Percentiles rank a stretch among this genome's conserved stretches.
Evolutionary conservation across 192 early-diverging fungal species (phyloP).

Genomic region (Mortierella alpina): DNA sequence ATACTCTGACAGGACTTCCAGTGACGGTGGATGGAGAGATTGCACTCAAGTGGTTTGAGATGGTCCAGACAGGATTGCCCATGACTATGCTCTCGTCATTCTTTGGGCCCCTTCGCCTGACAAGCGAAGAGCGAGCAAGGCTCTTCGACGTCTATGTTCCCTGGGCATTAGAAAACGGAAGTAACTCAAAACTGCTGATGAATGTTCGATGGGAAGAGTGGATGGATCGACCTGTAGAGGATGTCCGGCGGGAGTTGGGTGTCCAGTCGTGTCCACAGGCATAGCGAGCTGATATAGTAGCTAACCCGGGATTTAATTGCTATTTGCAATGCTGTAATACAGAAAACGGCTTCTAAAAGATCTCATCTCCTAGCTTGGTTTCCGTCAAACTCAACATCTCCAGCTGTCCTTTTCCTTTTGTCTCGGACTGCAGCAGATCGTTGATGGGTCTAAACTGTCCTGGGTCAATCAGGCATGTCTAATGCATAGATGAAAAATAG

Average conservation of each 20-base stretch:
- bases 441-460: slow-evolving; percentile 87
- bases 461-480: slow-evolving; percentile 90
- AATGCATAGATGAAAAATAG: slow-evolving; percentile 11
- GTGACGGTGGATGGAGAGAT: slow-evolving; percentile 91
- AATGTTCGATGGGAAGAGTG: slow-evolving; percentile 92
- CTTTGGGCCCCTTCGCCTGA: slow-evolving; percentile 83
- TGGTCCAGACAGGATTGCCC: slow-evolving; percentile 90
- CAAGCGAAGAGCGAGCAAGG: slow-evolving; percentile 63
- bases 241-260: slow-evolving; percentile 81
- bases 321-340: background rate
- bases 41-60: slow-evolving; percentile 96
- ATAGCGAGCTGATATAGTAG: background rate
- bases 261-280: slow-evolving; percentile 57
- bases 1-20: slow-evolving; percentile 84
- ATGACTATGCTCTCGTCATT: slow-evolving; percentile 86
- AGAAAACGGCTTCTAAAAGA: slow-evolving; percentile 51
- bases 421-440: slow-evolving; percentile 87
- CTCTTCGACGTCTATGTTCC: slow-evolving; percentile 84
- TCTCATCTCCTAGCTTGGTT: slow-evolving; percentile 74
- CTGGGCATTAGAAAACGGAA: slow-evolving; percentile 92
- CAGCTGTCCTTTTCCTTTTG: slow-evolving; percentile 88
- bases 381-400: slow-evolving; percentile 88
- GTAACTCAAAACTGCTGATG: slow-evolving; percentile 79
- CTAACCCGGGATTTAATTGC: background rate
- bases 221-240: slow-evolving; percentile 72